Conservation (phyloP, 2,329 filamentous ascomycete species). For the Botrytis sinoallii region DNA sequence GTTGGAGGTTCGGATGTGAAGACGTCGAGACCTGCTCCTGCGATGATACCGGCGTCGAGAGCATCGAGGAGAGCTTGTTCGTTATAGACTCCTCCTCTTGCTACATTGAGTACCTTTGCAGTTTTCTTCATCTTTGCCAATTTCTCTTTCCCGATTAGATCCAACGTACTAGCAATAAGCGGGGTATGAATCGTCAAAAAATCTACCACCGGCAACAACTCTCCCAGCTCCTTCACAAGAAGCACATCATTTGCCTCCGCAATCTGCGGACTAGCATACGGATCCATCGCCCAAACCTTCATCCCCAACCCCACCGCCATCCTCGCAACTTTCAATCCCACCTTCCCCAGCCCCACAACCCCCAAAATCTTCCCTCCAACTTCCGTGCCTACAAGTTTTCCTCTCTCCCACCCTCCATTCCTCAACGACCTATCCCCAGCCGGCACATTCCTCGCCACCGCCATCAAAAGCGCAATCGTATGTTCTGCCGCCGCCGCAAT, state of each 20-base stretch:
- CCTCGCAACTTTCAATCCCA: slow-evolving; percentile 76
- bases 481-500: slow-evolving; percentile 79
- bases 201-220: slow-evolving; percentile 64
- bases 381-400: slow-evolving; percentile 71
- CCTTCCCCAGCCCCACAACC: slow-evolving; percentile 78
- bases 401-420: slow-evolving; percentile 70
- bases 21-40: slow-evolving; percentile 76
- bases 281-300: slow-evolving; percentile 71
- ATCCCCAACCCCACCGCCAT: slow-evolving; percentile 76
- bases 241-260: slow-evolving; percentile 65
- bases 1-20: slow-evolving; percentile 71
- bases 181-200: slow-evolving; percentile 82
- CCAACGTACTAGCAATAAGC: slow-evolving; percentile 71
- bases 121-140: slow-evolving; percentile 69
- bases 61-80: slow-evolving; percentile 69
- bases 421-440: slow-evolving; percentile 68
- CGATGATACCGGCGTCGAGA: slow-evolving; percentile 67
- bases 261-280: slow-evolving; percentile 72
- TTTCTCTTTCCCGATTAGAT: slow-evolving; percentile 67
- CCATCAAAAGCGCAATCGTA: slow-evolving; percentile 70
- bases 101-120: slow-evolving; percentile 74
- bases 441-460: slow-evolving; percentile 70
- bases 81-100: slow-evolving; percentile 76
- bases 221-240: slow-evolving; percentile 54
- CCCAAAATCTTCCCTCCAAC: slow-evolving; percentile 74